phyloP scores from a whole-genome alignment of 495 filamentous ascomycete genomes.

The Aspergillus nidulans region DNA sequence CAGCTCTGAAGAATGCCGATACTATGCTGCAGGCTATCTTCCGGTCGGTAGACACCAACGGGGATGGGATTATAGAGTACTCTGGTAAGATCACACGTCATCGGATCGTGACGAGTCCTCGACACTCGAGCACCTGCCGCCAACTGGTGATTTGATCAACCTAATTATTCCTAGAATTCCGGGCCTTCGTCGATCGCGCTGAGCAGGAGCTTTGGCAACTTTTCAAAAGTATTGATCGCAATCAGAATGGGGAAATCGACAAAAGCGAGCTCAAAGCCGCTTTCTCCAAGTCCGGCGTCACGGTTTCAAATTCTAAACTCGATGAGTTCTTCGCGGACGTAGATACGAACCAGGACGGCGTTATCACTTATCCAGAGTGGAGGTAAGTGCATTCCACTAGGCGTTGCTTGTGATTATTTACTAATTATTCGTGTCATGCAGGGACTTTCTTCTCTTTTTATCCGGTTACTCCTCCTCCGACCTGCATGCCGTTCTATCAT shows the following conservation, averaged over 20 bases:
- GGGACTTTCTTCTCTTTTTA: conserved; percentile 93
- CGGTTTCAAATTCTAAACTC: conserved; percentile 70
- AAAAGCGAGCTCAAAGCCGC: conserved; percentile 75
- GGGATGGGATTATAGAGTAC: conserved; percentile 86
- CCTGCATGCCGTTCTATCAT: conserved; percentile 81
- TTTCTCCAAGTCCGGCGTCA: conserved; percentile 72
- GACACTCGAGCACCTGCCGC: conserved; percentile 9
- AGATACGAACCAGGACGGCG: conserved; percentile 83
- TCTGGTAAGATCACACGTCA: conserved; percentile 55
- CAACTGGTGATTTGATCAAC: conserved; percentile 18
- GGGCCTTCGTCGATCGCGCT: conserved; percentile 76
- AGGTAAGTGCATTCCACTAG: conserved; percentile 56
- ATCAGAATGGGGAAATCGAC: conserved; percentile 84
- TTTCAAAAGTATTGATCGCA: conserved; percentile 82
- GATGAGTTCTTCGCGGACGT: conserved; percentile 85
- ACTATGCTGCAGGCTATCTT: conserved; percentile 76
- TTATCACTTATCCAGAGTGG: conserved; percentile 92
- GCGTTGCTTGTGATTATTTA: conserved; percentile 3
- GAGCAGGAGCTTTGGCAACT: conserved; percentile 76
- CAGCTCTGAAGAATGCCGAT: conserved; percentile 93
- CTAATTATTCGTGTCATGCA: conserved; percentile 32
- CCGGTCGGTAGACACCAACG: conserved; percentile 73
- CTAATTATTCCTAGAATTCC: conserved; percentile 65
- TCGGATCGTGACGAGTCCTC: conserved; percentile 12
- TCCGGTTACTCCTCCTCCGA: conserved; percentile 63